Evolutionary conservation across 805 yeast species (phyloP), one percentile per base, ranked within the genome.

Genomic region (Yamadazyma laniorum): DNA sequence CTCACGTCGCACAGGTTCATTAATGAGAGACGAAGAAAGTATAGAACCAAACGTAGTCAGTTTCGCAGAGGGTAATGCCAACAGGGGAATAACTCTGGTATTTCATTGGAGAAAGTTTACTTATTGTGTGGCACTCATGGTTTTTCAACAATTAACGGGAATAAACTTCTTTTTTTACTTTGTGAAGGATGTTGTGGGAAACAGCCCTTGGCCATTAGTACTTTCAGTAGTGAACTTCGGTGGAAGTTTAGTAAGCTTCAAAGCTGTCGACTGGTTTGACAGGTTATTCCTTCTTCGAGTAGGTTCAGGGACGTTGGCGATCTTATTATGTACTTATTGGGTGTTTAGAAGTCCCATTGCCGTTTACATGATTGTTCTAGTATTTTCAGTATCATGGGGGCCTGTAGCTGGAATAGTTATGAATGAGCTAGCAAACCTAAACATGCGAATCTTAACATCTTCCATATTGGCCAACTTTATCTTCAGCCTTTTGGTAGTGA

Each of bases 81-180:
- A n/a, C n/a, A n/a, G n/a, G n/a, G n/a, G n/a, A n/a, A n/a, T n/a
- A n/a, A n/a, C n/a, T n/a, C 23, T 21, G 23, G 9, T 9, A 21
- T 21, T 21, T 9, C 6, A 9, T 6, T 21, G 23, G 32, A 32
- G 32, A 15, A 42, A 44, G 33, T 25, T 50, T n/a, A n/a, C 42
- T 1, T 37, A 38, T 18, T 55, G 65, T 42, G 51, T 59, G 18
- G 15, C 38, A 3, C 33, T 62, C 14, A 55, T 58, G 62, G 43
- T 50, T n/a, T 53, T 59, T 34, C 67, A 61, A 48, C 69, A 62
- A 38, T 47, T 61, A 25, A 55, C 65, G 2, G 67, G 67, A 2
- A 61, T 59, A 16, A 58, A 58, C 32, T 61, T 56, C 34, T 59
- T 59, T 32, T 61, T 63, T 27, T 63, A 61, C 42, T 63, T 50